Evolutionary conservation across 768 basidiomycete genomes (phyloP).

Genomic region (Dendrothele bispora): DNA sequence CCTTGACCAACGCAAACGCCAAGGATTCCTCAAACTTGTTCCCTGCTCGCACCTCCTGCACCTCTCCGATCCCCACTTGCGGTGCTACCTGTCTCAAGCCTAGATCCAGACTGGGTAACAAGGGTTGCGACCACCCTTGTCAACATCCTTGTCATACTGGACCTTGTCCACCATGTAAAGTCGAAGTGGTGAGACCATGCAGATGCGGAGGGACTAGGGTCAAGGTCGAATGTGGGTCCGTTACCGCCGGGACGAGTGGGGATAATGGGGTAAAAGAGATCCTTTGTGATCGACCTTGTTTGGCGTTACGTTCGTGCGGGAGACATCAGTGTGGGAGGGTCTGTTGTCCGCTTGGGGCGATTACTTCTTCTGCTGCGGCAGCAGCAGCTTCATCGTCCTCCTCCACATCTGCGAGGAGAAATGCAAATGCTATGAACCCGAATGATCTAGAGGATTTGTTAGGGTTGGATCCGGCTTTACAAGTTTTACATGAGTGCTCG

Average conservation of each 20-base stretch:
- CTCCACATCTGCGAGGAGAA: no score
- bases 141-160: conserved; percentile 70
- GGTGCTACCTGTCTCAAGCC: conserved; percentile 62
- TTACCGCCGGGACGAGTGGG: conserved; percentile 32
- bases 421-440: no score
- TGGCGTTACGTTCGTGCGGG: conserved; percentile 78
- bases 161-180: conserved; percentile 76
- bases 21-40: conserved; percentile 32
- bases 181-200: conserved; percentile 74
- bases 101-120: no score
- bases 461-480: conserved; percentile 54
- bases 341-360: conserved; percentile 86
- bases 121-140: conserved; percentile 76
- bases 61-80: conserved; percentile 83
- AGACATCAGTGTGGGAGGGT: conserved; percentile 80
- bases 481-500: conserved; percentile 83
- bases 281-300: conserved; percentile 79
- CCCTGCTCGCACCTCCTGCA: conserved; percentile 54
- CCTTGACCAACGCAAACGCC: no score
- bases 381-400: conserved; percentile 1
- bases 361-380: conserved; percentile 39
- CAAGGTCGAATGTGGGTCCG: conserved; percentile 53
- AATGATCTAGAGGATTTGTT: conserved; percentile 18
- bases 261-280: conserved; percentile 48
- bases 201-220: conserved; percentile 76